Percentiles rank a stretch among this genome's conserved stretches.
Evolutionary conservation across 257 asterid species (phyloP).

Genomic region (Lantana camara): DNA sequence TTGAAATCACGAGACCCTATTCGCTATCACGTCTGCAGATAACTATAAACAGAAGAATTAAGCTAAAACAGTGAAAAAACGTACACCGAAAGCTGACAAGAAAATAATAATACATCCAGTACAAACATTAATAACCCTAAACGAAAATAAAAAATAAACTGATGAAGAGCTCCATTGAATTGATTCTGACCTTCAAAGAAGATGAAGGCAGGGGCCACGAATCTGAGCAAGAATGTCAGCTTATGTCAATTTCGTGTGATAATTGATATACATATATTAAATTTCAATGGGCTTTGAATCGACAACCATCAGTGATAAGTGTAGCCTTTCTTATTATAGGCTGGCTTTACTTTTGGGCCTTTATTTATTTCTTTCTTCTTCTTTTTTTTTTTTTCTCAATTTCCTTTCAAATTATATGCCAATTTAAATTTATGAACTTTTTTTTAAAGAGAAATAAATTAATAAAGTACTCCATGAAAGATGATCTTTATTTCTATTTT

Average conservation of each 20-base stretch:
- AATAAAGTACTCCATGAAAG: too few relatives aligned
- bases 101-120: neutral
- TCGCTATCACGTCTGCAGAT: neutral
- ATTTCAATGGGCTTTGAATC: neutral
- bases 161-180: neutral
- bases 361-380: too few relatives aligned
- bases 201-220: conserved; percentile 6
- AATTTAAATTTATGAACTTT: too few relatives aligned
- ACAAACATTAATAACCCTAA: neutral
- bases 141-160: neutral
- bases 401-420: too few relatives aligned
- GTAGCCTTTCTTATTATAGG: too few relatives aligned
- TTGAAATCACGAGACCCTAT: neutral
- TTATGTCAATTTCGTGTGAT: neutral
- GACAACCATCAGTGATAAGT: too few relatives aligned
- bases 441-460: too few relatives aligned
- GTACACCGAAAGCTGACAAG: neutral
- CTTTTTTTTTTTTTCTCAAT: too few relatives aligned
- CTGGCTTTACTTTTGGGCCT: too few relatives aligned
- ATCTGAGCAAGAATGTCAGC: conserved; percentile 6
- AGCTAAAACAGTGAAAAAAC: neutral
- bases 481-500: too few relatives aligned
- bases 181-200: conserved; percentile 21
- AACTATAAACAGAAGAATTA: neutral
- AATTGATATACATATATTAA: too few relatives aligned